These are phyloP conservation scores for Hypoxylon lenormandii DNA, from an alignment of 495 filamentous ascomycete genomes.

Conservation along the genomic window DNA sequence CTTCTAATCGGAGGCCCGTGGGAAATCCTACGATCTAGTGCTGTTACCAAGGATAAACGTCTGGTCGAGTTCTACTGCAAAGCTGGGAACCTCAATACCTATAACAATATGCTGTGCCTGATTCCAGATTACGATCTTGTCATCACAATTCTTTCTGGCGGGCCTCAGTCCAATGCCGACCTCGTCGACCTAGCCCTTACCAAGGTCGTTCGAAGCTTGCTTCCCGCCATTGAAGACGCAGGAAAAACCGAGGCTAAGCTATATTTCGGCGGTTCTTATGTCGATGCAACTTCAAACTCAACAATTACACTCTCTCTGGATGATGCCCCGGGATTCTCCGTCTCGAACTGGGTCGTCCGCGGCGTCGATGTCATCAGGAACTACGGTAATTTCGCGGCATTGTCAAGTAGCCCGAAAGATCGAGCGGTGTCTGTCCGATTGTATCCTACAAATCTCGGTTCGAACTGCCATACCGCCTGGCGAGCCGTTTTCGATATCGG, in stretches of 20 bases:
- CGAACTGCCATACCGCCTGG: constrained; percentile 45
- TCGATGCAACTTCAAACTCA: constrained; percentile 53
- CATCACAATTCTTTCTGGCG: constrained; percentile 61
- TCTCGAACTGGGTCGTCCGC: constrained; percentile 58
- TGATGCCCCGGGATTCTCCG: constrained; percentile 56
- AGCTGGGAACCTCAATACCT: constrained; percentile 61
- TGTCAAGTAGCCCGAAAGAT: constrained; percentile 37
- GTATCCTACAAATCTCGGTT: constrained; percentile 49
- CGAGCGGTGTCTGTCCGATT: constrained; percentile 39
- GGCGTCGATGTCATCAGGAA: constrained; percentile 56
- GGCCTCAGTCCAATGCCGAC: constrained; percentile 38
- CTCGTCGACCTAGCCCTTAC: constrained; percentile 49
- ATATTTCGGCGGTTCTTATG: constrained; percentile 58
- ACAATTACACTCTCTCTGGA: constrained; percentile 59
- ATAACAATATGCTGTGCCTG: constrained; percentile 61
- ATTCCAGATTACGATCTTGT: constrained; percentile 67
- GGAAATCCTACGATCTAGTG: constrained; percentile 63
- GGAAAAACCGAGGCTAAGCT: constrained; percentile 57
- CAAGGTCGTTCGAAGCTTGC: constrained; percentile 51
- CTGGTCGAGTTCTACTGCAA: constrained; percentile 69
- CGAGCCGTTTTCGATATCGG: constrained; percentile 45
- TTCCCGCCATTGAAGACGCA: constrained; percentile 62
- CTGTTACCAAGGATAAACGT: constrained; percentile 54
- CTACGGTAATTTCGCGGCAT: constrained; percentile 41
- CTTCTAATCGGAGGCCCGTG: constrained; percentile 65